Percentiles rank a stretch among this genome's conserved stretches.
Evolutionary conservation across 441 rosid genomes (phyloP).

Genomic region (Populus hybrid): DNA sequence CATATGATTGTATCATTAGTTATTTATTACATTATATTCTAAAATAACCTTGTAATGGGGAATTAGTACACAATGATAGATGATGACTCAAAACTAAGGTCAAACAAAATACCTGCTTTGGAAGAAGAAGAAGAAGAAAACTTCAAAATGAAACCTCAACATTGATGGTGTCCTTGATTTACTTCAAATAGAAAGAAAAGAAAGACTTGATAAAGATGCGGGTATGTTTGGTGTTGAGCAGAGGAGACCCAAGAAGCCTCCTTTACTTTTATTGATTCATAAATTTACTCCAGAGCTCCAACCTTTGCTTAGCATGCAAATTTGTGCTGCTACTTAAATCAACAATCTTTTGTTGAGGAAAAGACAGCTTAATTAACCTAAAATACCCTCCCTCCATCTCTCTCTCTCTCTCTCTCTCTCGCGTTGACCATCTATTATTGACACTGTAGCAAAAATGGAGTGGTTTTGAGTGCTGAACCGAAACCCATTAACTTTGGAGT

Average conservation of each 20-base stretch:
- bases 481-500: slow-evolving; percentile 32
- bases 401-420: neutral
- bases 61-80: neutral
- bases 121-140: neutral
- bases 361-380: neutral
- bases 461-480: slow-evolving; percentile 15
- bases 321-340: slow-evolving; percentile 1
- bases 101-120: no score
- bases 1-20: neutral
- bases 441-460: slow-evolving; percentile 18
- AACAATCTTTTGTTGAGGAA: neutral
- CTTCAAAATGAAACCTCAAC: neutral
- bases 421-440: slow-evolving; percentile 17
- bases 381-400: neutral
- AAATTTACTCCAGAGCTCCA: neutral
- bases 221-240: slow-evolving; percentile 15
- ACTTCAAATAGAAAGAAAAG: no score
- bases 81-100: neutral
- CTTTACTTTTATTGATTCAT: neutral
- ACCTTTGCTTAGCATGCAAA: slow-evolving; percentile 25
- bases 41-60: neutral
- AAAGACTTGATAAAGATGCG: neutral
- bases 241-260: slow-evolving; percentile 5
- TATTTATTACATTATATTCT: no score
- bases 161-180: no score